phyloP scores from a whole-genome alignment of 2,329 filamentous ascomycete species.

The Acephala macrosclerotiorum region DNA sequence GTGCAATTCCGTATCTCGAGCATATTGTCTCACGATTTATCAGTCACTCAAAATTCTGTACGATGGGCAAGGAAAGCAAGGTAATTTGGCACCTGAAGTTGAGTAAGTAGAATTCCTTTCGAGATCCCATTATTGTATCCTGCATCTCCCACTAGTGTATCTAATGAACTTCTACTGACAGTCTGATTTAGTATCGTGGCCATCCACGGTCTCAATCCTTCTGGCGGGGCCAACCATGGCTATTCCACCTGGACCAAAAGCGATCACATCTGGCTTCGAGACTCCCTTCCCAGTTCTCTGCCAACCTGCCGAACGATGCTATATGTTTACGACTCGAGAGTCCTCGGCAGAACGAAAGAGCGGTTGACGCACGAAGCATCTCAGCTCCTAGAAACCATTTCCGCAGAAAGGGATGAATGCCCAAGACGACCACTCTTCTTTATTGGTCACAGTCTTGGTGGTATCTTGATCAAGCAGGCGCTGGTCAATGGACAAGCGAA shows the following conservation, averaged over 20 bases:
- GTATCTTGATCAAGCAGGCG: conserved; percentile 37
- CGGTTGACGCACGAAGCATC: background rate
- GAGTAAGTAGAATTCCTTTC: background rate
- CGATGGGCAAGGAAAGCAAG: background rate
- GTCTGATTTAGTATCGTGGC: background rate
- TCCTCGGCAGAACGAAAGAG: background rate
- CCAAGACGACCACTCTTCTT: conserved; percentile 16
- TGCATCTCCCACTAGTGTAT: background rate
- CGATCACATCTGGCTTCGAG: conserved; percentile 8
- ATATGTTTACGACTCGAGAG: background rate
- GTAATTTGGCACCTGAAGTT: background rate
- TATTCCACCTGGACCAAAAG: background rate
- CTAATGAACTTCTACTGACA: background rate
- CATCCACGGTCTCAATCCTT: background rate
- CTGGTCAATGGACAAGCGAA: conserved; percentile 9
- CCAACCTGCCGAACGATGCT: background rate
- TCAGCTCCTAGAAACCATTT: background rate
- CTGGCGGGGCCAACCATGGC: background rate
- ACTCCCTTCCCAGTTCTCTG: background rate
- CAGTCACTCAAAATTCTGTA: background rate
- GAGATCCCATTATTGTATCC: no score
- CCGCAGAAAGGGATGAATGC: background rate
- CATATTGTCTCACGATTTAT: background rate
- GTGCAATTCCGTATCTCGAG: background rate
- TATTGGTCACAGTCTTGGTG: conserved; percentile 36